Base-by-base conservation (phyloP, 768 basidiomycete genomes). In the Austroboletus festivus region DNA sequence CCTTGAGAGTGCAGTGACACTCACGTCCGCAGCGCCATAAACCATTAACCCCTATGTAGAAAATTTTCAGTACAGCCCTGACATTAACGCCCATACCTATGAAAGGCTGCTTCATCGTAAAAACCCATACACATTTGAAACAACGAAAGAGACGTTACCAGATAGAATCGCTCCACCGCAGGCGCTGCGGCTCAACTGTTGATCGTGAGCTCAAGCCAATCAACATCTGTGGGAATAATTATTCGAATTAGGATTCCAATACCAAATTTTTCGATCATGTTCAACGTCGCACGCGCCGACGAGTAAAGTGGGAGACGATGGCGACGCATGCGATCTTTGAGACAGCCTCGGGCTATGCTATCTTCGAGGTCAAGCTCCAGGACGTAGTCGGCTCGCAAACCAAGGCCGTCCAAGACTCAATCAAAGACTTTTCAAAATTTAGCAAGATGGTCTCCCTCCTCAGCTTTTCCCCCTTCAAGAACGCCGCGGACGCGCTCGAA, bases 391-490 rank as follows among this genome's bases (percentile, higher is more conserved):
- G 85, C 19, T 76, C 89, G 42, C 83, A 85, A 62, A 82, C 87
- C 28, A 75, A 77, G 62, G 78, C 79, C 28, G 84, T 92, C 35
- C 94, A 95, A 70, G 82, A 87, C 47, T 90, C 90, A 37, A 86
- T 97, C 62, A 78, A 78, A 55, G 92, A 97, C 70, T 75, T 93
- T 57, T 72, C 81, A 57, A 93, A 89, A 69, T 97, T 98, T 68
- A 76, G 80, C 50, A 93, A 92, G 75, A 93, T 95, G 88, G 90
- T 96, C 53, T 76, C 84, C 60, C 72, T 97, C 63, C 66, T 87
- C 68, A 93, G 89, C 67, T 98, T 97, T 74, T 80, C 85, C 46
- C 94, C 95, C 0, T 98, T 95, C 78, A 91, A 90, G 69, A 93
- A 76, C 51, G 92, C 93, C 20, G 93, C 90, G 0, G 85, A 94